Evolutionary conservation across 176 grass and related monocot genomes (phyloP).

Genomic region (Coix lacrymajobi): DNA sequence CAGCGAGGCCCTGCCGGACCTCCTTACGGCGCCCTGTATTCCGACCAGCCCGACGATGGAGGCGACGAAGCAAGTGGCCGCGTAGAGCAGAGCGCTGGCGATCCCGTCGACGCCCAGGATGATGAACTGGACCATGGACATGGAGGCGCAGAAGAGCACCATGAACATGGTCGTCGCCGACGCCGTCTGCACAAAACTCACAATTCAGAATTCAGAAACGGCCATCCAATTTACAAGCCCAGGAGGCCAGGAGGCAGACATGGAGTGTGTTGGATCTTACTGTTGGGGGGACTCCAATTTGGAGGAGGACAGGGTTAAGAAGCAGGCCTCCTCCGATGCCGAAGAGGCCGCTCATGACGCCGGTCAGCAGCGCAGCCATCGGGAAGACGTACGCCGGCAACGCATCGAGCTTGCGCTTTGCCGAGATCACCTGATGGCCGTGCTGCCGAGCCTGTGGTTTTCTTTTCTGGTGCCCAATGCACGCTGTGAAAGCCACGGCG

Average conservation of each 20-base stretch:
- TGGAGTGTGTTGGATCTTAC: not conserved
- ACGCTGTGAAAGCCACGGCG: constrained; percentile 54
- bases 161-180: constrained; percentile 15
- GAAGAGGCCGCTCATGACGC: constrained; percentile 59
- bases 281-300: constrained; percentile 59
- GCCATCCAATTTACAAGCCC: too few relatives aligned
- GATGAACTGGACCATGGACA: constrained; percentile 62
- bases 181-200: not conserved
- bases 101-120: constrained; percentile 40
- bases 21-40: constrained; percentile 31
- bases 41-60: constrained; percentile 29
- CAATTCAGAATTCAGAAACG: not conserved
- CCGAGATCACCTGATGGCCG: constrained; percentile 16
- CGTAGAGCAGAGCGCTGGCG: constrained; percentile 21
- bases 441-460: constrained; percentile 2
- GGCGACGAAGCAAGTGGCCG: constrained; percentile 33
- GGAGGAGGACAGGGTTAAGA: constrained; percentile 59
- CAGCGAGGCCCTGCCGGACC: constrained; percentile 33
- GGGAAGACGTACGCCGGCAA: constrained; percentile 55
- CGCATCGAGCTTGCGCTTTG: constrained; percentile 29
- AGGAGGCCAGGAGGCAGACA: too few relatives aligned
- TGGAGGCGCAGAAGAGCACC: constrained; percentile 49
- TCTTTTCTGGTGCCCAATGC: constrained; percentile 40
- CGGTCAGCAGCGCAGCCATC: constrained; percentile 43
- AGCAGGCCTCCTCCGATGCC: constrained; percentile 70